Conservation (phyloP, 2,329 filamentous ascomycete genomes). For the Trichoderma semiorbis region DNA sequence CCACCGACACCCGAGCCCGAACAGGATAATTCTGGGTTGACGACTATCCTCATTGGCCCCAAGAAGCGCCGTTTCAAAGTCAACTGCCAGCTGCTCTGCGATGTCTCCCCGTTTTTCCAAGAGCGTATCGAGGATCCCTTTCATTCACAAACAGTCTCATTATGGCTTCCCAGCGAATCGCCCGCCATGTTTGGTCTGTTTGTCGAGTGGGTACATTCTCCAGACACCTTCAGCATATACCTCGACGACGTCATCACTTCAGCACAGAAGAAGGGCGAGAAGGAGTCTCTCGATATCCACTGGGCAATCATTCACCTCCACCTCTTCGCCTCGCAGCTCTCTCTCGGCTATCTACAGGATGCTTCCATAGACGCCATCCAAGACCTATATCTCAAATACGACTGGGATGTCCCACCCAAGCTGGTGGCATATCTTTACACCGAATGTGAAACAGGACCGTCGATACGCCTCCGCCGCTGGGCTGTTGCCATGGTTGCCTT, state of each 20-base stretch:
- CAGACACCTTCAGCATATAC: slow-evolving; percentile 39
- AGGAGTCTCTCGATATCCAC: slow-evolving; percentile 42
- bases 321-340: slow-evolving; percentile 53
- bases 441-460: slow-evolving; percentile 47
- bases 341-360: slow-evolving; percentile 51
- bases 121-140: slow-evolving; percentile 40
- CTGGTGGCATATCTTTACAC: slow-evolving; percentile 53
- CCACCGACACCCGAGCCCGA: slow-evolving; percentile 22
- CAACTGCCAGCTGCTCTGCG: slow-evolving; percentile 45
- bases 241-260: slow-evolving; percentile 40
- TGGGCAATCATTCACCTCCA: slow-evolving; percentile 56
- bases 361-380: slow-evolving; percentile 56
- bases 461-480: slow-evolving; percentile 55
- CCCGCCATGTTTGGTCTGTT: slow-evolving; percentile 53
- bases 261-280: slow-evolving; percentile 29
- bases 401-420: slow-evolving; percentile 54
- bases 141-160: slow-evolving; percentile 30
- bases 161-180: slow-evolving; percentile 46
- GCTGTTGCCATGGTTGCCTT: slow-evolving; percentile 60
- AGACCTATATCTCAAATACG: slow-evolving; percentile 55
- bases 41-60: slow-evolving; percentile 42
- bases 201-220: slow-evolving; percentile 50
- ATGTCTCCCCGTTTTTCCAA: slow-evolving; percentile 47
- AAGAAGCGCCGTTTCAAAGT: slow-evolving; percentile 41
- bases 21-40: slow-evolving; percentile 22